Base-by-base conservation (phyloP, 768 basidiomycete genomes). In the Mrakia gelida region DNA sequence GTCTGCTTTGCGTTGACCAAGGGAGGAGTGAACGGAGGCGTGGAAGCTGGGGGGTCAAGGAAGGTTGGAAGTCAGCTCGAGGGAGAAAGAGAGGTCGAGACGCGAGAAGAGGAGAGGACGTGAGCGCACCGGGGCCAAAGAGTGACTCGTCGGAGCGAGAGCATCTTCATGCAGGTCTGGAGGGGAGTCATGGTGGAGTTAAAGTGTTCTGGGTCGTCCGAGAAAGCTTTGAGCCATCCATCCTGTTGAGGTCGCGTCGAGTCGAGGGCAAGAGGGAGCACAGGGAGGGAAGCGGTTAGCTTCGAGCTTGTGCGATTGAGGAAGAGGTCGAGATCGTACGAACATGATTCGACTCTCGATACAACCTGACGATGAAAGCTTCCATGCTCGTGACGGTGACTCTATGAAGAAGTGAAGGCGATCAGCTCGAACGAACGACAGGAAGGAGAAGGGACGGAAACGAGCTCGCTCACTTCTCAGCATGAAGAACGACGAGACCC, bases 191-290 rank as follows among this genome's bases (percentile, higher is more conserved):
- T 85, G 0, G 95, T 96, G 80, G 90, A 93, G 0, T 92, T 95
- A 79, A 99, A 97, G 80, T 92, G 90, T 83, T 98, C 97, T 6
- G 96, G 95, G 81, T 98, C 92, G 84, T 98, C 97, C 2, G 94
- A 93, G 82, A 99, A 97, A 0, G 94, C 97, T 84, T 99, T 98
- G 80, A 98, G 86, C 84, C 98, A 99, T 0, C 96, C 96, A 2
- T 87, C 87, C 83, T 88, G 49, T 3, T 54, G 16, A 26, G 76
- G 2, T 11, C 9, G 45, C 11, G 15, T 10, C 9, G 15, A 45
- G 45, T 45, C 45, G 15, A 7, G 18, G 49, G 49, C 0, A 52
- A 52, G 49, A 38, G 72, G 65, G 67, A 28, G 11, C 5, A 28
- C 16, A 30, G 6, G 7, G 13, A 26, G 38, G 26, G 28, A 28